phyloP scores from a whole-genome alignment of 2,329 filamentous ascomycete species.

The Aspergillus sp. region DNA sequence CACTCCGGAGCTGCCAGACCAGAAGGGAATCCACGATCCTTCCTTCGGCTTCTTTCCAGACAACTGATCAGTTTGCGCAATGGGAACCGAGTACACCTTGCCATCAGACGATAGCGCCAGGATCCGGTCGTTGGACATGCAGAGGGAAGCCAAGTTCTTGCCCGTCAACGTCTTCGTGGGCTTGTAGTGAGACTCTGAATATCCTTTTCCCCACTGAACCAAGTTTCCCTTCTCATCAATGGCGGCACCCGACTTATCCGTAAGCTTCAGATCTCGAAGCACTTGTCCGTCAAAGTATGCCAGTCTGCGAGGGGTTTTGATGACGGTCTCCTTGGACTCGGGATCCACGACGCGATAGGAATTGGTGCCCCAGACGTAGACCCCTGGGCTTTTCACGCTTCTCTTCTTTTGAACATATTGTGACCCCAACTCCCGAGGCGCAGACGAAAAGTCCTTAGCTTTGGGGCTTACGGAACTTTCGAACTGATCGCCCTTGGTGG shows the following conservation, averaged over 20 bases:
- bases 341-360: conserved; percentile 80
- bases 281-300: conserved; percentile 80
- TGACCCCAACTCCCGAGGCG: conserved; percentile 68
- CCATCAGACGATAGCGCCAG: conserved; percentile 74
- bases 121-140: conserved; percentile 78
- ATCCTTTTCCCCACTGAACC: conserved; percentile 85
- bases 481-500: conserved; percentile 18
- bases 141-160: conserved; percentile 74
- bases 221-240: conserved; percentile 85
- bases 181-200: conserved; percentile 60
- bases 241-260: conserved; percentile 77
- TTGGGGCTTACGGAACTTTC: conserved; percentile 18
- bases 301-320: conserved; percentile 80
- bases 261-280: conserved; percentile 82
- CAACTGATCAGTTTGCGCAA: conserved; percentile 69
- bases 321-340: conserved; percentile 69
- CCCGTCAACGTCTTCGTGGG: conserved; percentile 74
- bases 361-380: conserved; percentile 94
- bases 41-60: conserved; percentile 64
- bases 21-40: conserved; percentile 72
- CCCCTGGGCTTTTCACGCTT: conserved; percentile 78
- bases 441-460: conserved; percentile 17
- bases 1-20: conserved; percentile 58
- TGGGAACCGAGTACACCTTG: conserved; percentile 79
- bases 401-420: conserved; percentile 85